Conservation (phyloP, 352 stramenopile genomes). For the Globisporangium lucens region DNA sequence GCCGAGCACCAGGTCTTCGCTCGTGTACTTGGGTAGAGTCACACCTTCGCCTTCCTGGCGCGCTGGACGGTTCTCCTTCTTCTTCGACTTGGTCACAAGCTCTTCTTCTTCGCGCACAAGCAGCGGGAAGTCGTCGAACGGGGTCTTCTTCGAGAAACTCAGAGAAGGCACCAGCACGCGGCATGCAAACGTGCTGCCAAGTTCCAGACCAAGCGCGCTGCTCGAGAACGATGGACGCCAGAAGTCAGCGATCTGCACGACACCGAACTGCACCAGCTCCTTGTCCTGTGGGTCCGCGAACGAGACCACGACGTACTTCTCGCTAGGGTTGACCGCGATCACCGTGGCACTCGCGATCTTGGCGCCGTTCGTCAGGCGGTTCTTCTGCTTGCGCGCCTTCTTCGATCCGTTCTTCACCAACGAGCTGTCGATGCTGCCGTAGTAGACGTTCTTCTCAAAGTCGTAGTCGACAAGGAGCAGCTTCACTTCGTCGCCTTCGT, state of each 20-base stretch:
- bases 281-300: conserved; percentile 42
- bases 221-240: conserved; percentile 68
- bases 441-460: conserved; percentile 84
- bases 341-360: conserved; percentile 49
- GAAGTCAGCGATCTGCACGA: conserved; percentile 76
- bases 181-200: conserved; percentile 36
- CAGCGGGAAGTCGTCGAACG: conserved; percentile 75
- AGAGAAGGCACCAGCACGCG: conserved; percentile 46
- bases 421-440: conserved; percentile 36
- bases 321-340: conserved; percentile 43
- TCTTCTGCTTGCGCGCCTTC: conserved; percentile 64
- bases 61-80: conserved; percentile 25
- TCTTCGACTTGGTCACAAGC: conserved; percentile 33
- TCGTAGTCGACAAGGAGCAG: conserved; percentile 83
- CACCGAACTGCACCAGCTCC: conserved; percentile 35
- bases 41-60: conserved; percentile 30
- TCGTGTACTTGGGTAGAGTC: conserved; percentile 64
- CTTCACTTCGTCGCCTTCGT: conserved; percentile 69
- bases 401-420: conserved; percentile 63
- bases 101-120: conserved; percentile 56
- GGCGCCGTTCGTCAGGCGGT: conserved; percentile 36
- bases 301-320: conserved; percentile 67
- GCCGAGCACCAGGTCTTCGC: conserved; percentile 56
- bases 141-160: conserved; percentile 41
- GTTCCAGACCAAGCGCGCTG: conserved; percentile 48